phyloP scores from a whole-genome alignment of 306 rosid species.

The Ochetophila trinervis region DNA sequence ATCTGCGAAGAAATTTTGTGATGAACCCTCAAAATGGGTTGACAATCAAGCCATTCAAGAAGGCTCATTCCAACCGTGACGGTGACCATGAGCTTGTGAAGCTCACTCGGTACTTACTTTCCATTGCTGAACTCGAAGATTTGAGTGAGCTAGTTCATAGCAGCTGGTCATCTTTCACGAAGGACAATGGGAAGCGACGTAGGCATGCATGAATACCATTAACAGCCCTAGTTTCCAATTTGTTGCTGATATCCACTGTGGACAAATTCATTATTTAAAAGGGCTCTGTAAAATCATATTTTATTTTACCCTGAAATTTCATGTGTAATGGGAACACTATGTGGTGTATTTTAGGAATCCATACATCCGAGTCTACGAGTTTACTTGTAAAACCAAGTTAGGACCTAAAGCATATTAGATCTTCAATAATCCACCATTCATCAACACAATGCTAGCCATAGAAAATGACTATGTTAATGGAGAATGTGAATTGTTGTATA shows the following conservation, averaged over 20 bases:
- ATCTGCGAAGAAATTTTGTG: constrained; percentile 85
- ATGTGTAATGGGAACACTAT: background rate
- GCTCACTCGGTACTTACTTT: constrained; percentile 82
- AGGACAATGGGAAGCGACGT: constrained; percentile 73
- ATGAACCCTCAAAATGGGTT: constrained; percentile 98
- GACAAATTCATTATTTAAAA: background rate
- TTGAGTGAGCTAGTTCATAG: constrained; percentile 69
- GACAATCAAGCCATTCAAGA: constrained; percentile 89
- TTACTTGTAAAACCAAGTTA: too few relatives aligned
- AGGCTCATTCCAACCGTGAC: constrained; percentile 87
- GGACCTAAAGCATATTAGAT: too few relatives aligned
- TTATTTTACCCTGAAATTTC: background rate
- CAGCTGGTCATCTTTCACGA: constrained; percentile 58
- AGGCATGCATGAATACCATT: constrained; percentile 47
- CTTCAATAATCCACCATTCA: too few relatives aligned
- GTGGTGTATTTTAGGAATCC: background rate
- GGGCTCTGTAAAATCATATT: constrained; percentile 2
- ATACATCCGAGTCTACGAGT: background rate
- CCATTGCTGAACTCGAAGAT: constrained; percentile 90
- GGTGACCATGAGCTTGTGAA: constrained; percentile 80
- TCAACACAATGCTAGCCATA: background rate
- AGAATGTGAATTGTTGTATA: too few relatives aligned
- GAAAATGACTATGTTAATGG: too few relatives aligned
- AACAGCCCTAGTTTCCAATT: background rate
- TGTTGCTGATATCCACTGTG: constrained; percentile 3